Percentiles rank a stretch among this genome's conserved stretches.
Conservation (phyloP, 2,329 filamentous ascomycete genomes). For the Fonsecaea erecta region DNA sequence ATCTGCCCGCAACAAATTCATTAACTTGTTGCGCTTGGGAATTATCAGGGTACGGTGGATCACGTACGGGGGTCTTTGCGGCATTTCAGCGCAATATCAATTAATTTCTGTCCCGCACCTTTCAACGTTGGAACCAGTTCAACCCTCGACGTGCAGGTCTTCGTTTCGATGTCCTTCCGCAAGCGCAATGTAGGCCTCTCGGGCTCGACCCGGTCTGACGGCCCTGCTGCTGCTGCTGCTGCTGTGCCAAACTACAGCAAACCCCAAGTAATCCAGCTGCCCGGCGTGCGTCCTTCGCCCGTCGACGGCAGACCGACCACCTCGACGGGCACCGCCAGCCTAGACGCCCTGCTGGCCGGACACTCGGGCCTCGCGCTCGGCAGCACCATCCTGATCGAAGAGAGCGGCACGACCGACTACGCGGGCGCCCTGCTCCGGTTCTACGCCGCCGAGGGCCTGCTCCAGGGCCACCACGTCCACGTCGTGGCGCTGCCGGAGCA, state of each 20-base stretch:
- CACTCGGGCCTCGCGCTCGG: constrained; percentile 85
- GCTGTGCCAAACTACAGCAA: too few species aligned
- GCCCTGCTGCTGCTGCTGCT: too few species aligned
- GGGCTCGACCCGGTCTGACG: constrained; percentile 44
- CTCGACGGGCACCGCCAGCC: constrained; percentile 84
- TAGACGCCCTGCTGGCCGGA: constrained; percentile 83
- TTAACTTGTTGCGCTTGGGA: not conserved
- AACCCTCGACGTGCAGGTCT: not conserved
- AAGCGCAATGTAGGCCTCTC: constrained; percentile 67
- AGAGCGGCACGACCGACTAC: constrained; percentile 93
- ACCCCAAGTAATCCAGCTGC: constrained; percentile 40
- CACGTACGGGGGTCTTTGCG: constrained; percentile 10
- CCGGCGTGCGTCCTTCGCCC: constrained; percentile 79
- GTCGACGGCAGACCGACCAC: constrained; percentile 85
- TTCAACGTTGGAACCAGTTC: too few species aligned
- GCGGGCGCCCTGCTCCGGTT: constrained; percentile 81
- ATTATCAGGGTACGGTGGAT: not conserved
- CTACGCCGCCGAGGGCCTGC: constrained; percentile 89
- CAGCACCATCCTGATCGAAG: constrained; percentile 78
- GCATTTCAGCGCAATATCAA: not conserved
- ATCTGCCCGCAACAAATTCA: not conserved
- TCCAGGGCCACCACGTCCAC: constrained; percentile 88
- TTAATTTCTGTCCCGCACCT: not conserved
- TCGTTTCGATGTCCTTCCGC: constrained; percentile 65
- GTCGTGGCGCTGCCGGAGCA: constrained; percentile 77